phyloP scores from a whole-genome alignment of 106 monocot genomes.

The Apostasia ramifera region DNA sequence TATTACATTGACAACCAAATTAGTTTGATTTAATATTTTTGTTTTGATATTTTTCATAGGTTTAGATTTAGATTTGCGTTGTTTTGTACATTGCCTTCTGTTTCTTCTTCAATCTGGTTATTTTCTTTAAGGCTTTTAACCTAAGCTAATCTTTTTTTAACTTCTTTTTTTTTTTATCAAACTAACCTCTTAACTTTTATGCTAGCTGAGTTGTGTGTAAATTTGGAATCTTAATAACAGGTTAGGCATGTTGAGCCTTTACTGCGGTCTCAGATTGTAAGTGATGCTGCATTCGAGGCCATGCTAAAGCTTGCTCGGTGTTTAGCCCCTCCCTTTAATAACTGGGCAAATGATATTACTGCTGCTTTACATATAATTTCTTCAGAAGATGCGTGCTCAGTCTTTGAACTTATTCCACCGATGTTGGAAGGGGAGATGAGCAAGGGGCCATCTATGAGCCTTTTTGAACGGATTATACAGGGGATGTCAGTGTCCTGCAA shows the following conservation, averaged over 20 bases:
- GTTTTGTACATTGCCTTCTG: too few species aligned
- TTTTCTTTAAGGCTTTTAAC: too few species aligned
- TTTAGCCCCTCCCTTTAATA: constrained; percentile 75
- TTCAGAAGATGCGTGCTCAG: constrained; percentile 23
- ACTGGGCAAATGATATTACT: constrained; percentile 86
- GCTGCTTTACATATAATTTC: constrained; percentile 67
- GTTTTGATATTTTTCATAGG: too few species aligned
- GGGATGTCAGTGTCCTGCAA: constrained; percentile 70
- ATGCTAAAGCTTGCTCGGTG: constrained; percentile 72
- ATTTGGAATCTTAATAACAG: constrained; percentile 32
- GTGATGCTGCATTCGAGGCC: constrained; percentile 73
- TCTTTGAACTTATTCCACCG: constrained; percentile 38
- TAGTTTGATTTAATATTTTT: too few species aligned
- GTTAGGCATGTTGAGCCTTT: constrained; percentile 79
- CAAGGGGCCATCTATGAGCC: constrained; percentile 29
- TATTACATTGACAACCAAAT: too few species aligned
- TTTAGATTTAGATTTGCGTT: too few species aligned
- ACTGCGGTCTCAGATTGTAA: constrained; percentile 66
- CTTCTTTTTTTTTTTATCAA: not conserved
- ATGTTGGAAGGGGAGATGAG: constrained; percentile 24
- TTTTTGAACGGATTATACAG: constrained; percentile 64
- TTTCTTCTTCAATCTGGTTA: too few species aligned
- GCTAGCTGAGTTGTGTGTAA: not conserved
- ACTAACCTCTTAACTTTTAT: not conserved
- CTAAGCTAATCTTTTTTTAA: too few species aligned